Base-by-base conservation (phyloP, 2,329 filamentous ascomycete species). In the Phialophora macrospora region DNA sequence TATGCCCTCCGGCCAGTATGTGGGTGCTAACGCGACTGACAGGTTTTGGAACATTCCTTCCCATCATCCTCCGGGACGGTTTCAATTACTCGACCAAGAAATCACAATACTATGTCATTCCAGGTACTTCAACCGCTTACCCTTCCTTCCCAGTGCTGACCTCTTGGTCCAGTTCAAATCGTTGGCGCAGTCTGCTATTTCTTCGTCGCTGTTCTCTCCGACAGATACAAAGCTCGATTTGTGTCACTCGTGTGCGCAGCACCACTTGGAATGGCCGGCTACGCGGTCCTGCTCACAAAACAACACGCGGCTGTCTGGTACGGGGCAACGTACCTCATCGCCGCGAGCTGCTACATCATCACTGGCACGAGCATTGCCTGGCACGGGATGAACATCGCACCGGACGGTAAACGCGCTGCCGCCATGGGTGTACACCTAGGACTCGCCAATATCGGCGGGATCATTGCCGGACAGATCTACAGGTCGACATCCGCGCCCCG, bases 321-420 rank as follows among this genome's bases (percentile, higher is more conserved):
- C 73, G 82, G 84, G 62, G 81, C 78, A 2, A 82, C 80, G 0
- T 85, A 80, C 71, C 73, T 85, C 12, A 80, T 79, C 56, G 81
- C 80, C 1, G 74, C 82, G 6, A 78, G 80, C 2, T 78, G 81
- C 1, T 85, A 84, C 64, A 80, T 77, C 8, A 79, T 79, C 0
- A 78, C 81, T 0, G 84, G 84, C 1, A 72, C 79, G 34, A 82
- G 79, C 65, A 67, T 79, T 1, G 80, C 80, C 30, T 84, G 82
- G 82, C 72, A 83, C 6, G 82, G 80, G 17, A 80, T 81, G 51
- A 84, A 83, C 46, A 74, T 79, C 1, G 80, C 80, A 3, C 80
- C 79, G 0, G 80, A 92, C 69, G 90, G 89, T 11, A 93, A 93
- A 75, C 58, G 82, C 11, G 81, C 82, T 0, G 77, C 82, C 0